Base-by-base conservation (phyloP, 2,329 filamentous ascomycete species). In the Tetracladium maxilliforme region DNA sequence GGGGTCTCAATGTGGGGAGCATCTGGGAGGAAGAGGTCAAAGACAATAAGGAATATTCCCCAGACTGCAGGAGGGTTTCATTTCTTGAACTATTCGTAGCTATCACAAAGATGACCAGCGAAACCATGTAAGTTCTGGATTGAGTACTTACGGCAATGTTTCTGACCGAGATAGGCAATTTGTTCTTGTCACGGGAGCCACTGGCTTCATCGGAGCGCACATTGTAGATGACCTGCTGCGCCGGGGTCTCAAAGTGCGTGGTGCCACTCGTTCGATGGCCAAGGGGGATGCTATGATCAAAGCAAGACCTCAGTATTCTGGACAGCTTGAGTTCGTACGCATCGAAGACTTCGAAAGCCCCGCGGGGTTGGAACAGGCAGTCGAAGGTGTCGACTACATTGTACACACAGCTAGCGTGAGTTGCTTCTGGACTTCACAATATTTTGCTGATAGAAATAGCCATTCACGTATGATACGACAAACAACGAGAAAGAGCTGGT, bases 371-470 rank as follows among this genome's bases (percentile, higher is more conserved):
- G 33, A 39, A 5, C 42, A 52, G 3, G 49, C 46, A 1, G 45
- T 57, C 16, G 39, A 55, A 9, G 54, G 42, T 2, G 44, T 61
- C 3, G 52, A 58, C 11, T 52, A 40, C 0, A 44, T 61, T 1
- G 49, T 61, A 10, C 56, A 61, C 23, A 44, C 52, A 2, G 57
- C 58, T 6, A 60, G 53, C 29, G 52, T 54, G 36, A 21, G 48
- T 40, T n/a, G 19, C 19, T 11, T n/a, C 7, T 10, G n/a, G n/a
- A n/a, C n/a, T 8, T 26, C 14, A 11, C 22, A 12, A 8, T n/a
- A 16, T 12, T 14, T 10, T 10, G 8, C 3, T 9, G 7, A 14
- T 19, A 9, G 19, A 7, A n/a, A 12, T 15, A 56, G 54, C 56
- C 55, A 2, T 53, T 58, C 27, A 56, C 48, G 3, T 59, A 58